Base-by-base conservation (phyloP, 2,329 filamentous ascomycete species). In the Stagonosporopsis cucurbitacearum region DNA sequence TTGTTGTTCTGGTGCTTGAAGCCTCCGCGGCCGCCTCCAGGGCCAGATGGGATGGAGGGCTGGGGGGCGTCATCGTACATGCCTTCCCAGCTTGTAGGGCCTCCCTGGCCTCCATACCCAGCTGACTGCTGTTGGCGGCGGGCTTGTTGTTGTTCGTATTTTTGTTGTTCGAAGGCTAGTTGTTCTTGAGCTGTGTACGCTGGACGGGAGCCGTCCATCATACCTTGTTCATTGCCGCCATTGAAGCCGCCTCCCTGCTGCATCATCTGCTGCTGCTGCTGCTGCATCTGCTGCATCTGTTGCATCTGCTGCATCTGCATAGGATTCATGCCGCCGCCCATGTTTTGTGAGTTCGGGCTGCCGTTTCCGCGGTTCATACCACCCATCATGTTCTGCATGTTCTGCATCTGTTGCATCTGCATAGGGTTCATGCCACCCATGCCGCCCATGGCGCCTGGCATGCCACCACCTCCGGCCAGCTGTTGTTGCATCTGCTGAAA, bases 31-130 rank as follows among this genome's bases (percentile, higher is more conserved):
- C 66, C 62, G 19, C 58, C 68, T 52, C 78, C 77, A 46, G 82
- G 81, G 42, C 80, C 82, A 15, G 78, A 80, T 65, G 78, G 81
- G 64, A 88, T 84, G 66, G 88, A 88, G 5, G 91, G 91, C 72
- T 94, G 91, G 15, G 92, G 93, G 2, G 93, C 91, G 73, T 97
- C 94, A 73, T 98, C 94, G 75, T 97, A 98, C 92, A 96, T 96
- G 69, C 94, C 94, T 75, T 98, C 94, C 92, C 93, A 97, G 36
- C 89, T 93, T 22, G 90, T 91, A n/a, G 89, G 89, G 15, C 86
- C 87, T 40, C 86, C 86, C 53, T 80, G 80, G 33, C 78, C 83
- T 44, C 78, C 83, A 74, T 73, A 76, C 23, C 76, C 76, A 52
- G 68, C 71, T 30, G 63, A 65, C 59, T 79, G 75, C 57, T 78